Conservation (phyloP, 1,284 basidiomycete species). For the Cystobasidium pallidum region DNA sequence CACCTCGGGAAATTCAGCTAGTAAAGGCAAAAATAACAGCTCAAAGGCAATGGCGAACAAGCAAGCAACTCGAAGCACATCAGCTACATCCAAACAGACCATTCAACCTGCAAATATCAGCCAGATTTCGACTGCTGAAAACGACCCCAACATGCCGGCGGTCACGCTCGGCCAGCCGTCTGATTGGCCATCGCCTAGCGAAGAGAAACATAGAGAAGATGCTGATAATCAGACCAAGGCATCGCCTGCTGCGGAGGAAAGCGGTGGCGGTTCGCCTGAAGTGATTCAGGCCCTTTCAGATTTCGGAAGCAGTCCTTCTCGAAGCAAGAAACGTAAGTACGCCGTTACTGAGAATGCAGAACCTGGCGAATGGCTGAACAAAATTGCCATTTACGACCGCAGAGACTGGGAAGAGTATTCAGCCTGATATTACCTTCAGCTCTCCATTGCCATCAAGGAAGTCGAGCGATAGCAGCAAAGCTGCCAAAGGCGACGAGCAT, state of each 20-base stretch:
- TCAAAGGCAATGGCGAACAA: conserved; percentile 5
- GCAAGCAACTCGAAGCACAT: neutral
- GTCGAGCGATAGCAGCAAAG: conserved; percentile 1
- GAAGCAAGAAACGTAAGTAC: conserved; percentile 28
- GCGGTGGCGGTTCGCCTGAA: neutral
- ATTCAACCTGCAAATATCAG: neutral
- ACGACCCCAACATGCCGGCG: neutral
- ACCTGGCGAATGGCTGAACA: neutral
- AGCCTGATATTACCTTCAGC: conserved; percentile 14
- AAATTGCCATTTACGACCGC: neutral
- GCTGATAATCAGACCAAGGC: conserved; percentile 4
- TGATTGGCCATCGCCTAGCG: conserved; percentile 20
- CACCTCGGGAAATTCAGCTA: neutral
- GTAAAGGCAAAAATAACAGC: conserved; percentile 22
- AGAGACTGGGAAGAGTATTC: conserved; percentile 23
- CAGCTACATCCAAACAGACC: conserved; percentile 4
- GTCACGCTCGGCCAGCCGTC: neutral
- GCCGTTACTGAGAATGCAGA: neutral
- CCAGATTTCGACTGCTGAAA: neutral
- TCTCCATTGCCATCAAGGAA: conserved; percentile 2
- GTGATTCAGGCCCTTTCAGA: neutral
- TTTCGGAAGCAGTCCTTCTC: conserved; percentile 7
- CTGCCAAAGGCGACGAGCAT: neutral
- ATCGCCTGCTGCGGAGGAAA: neutral
- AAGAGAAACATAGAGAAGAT: conserved; percentile 20